Conservation (phyloP, 352 stramenopile species). For the Phytophthora europaea region DNA sequence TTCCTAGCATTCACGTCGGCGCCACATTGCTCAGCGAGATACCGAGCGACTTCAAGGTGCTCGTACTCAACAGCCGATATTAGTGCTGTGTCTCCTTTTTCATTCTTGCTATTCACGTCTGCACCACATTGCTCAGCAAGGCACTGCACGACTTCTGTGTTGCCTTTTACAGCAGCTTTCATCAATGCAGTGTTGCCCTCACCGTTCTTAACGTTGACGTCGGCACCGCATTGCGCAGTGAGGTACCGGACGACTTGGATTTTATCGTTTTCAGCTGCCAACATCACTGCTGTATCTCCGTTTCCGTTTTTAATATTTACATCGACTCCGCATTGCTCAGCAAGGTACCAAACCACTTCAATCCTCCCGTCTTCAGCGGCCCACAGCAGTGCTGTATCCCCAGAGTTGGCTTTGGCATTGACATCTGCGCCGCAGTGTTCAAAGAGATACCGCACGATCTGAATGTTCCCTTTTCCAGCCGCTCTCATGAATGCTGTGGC, state of each 20-base stretch:
- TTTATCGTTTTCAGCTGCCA: background rate
- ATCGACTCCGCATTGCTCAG: background rate
- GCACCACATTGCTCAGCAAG: constrained; percentile 9
- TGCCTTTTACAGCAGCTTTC: background rate
- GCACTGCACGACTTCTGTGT: background rate
- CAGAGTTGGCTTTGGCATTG: background rate
- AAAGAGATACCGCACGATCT: background rate
- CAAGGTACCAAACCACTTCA: background rate
- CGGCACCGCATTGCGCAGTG: background rate
- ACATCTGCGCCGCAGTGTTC: background rate
- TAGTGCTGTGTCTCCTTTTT: constrained; percentile 4
- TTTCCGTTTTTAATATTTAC: background rate
- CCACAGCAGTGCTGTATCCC: background rate
- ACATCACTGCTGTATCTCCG: background rate
- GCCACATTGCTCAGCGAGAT: background rate
- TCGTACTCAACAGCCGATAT: background rate
- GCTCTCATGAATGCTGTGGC: background rate
- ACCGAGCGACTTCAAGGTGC: background rate
- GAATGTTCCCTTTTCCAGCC: background rate
- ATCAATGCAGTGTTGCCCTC: background rate
- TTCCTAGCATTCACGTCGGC: background rate
- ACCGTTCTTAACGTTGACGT: background rate
- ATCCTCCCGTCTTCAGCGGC: background rate
- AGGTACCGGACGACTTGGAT: constrained; percentile 6
- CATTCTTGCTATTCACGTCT: background rate